A percentile compares a stretch with the other conserved stretches of the same genome.
These are phyloP conservation scores for Candida taoyuanica DNA, from an alignment of 805 yeast genomes.

Conservation along the genomic window DNA sequence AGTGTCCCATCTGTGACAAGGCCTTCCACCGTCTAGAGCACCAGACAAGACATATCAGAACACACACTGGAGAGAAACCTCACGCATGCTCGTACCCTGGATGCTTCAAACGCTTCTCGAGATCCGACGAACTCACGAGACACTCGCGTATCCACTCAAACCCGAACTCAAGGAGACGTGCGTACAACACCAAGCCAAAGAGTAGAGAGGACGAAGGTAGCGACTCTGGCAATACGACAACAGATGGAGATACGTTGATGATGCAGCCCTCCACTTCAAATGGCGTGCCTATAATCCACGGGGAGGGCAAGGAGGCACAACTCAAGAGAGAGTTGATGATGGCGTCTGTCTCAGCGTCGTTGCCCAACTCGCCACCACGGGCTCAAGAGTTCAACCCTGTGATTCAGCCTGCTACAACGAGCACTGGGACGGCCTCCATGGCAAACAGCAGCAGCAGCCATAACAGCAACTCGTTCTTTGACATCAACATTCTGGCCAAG, in stretches of 20 bases:
- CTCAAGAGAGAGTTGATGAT: slow-evolving; percentile 12
- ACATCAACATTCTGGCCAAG: slow-evolving; percentile 27
- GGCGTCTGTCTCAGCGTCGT: slow-evolving; percentile 15
- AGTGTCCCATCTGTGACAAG: slow-evolving; percentile 69
- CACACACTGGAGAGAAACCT: slow-evolving; percentile 81
- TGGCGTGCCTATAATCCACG: slow-evolving; percentile 8
- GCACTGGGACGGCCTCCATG: too few relatives aligned
- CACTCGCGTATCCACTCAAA: slow-evolving; percentile 70
- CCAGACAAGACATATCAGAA: slow-evolving; percentile 73
- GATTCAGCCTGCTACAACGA: not conserved
- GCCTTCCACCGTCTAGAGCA: slow-evolving; percentile 75
- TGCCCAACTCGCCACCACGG: slow-evolving; percentile 24
- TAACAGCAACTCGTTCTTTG: slow-evolving; percentile 20
- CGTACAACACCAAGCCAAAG: slow-evolving; percentile 37
- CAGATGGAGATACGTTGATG: slow-evolving; percentile 3
- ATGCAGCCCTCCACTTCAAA: slow-evolving; percentile 9
- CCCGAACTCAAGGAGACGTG: slow-evolving; percentile 62
- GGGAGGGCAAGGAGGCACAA: slow-evolving; percentile 10
- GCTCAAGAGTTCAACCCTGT: slow-evolving; percentile 13
- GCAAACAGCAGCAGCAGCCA: not conserved
- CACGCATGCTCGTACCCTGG: slow-evolving; percentile 72
- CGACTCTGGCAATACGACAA: too few relatives aligned
- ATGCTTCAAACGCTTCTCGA: slow-evolving; percentile 60
- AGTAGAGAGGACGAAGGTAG: slow-evolving; percentile 1
- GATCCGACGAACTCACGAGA: slow-evolving; percentile 72